These are phyloP conservation scores for Xylariaceae sp. DNA, from an alignment of 2,329 filamentous ascomycete genomes.

Conservation along the genomic window DNA sequence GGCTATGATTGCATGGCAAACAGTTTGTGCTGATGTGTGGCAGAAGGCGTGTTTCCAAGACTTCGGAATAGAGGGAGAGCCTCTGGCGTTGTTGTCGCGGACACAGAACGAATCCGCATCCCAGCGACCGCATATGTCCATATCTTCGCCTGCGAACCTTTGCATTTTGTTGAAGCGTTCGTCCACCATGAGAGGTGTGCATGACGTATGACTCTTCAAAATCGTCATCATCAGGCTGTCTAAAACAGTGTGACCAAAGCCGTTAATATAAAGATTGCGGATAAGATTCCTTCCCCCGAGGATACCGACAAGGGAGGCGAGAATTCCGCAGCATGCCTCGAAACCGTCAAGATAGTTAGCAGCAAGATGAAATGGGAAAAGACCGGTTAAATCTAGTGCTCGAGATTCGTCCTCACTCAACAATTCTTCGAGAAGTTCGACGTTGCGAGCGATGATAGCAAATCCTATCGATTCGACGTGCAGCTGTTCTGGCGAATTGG, in stretches of 20 bases:
- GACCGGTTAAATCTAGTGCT: not conserved
- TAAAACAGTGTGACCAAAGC: constrained; percentile 35
- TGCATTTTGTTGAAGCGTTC: constrained; percentile 20
- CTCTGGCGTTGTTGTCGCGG: constrained; percentile 27
- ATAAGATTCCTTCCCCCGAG: constrained; percentile 4
- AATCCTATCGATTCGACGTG: constrained; percentile 15
- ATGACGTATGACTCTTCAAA: constrained; percentile 33
- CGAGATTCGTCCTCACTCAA: not conserved
- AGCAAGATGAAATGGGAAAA: constrained; percentile 36
- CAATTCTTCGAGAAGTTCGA: not conserved
- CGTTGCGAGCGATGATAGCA: constrained; percentile 23
- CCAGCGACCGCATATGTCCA: constrained; percentile 42
- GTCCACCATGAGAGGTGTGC: constrained; percentile 26
- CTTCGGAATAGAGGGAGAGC: constrained; percentile 27
- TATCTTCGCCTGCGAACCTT: constrained; percentile 36
- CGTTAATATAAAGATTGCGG: constrained; percentile 19
- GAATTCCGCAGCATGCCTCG: constrained; percentile 30
- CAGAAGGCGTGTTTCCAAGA: constrained; percentile 44
- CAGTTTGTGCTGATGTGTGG: constrained; percentile 37
- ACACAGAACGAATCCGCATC: constrained; percentile 36
- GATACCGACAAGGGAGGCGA: constrained; percentile 7
- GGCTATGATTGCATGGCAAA: constrained; percentile 33
- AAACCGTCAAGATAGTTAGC: constrained; percentile 35
- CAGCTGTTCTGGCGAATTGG: constrained; percentile 3
- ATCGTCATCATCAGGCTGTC: constrained; percentile 37